A percentile compares a stretch with the other conserved stretches of the same genome.
Evolutionary conservation across 495 filamentous ascomycete species (phyloP).

Genomic region (Rhypophila decipiens): DNA sequence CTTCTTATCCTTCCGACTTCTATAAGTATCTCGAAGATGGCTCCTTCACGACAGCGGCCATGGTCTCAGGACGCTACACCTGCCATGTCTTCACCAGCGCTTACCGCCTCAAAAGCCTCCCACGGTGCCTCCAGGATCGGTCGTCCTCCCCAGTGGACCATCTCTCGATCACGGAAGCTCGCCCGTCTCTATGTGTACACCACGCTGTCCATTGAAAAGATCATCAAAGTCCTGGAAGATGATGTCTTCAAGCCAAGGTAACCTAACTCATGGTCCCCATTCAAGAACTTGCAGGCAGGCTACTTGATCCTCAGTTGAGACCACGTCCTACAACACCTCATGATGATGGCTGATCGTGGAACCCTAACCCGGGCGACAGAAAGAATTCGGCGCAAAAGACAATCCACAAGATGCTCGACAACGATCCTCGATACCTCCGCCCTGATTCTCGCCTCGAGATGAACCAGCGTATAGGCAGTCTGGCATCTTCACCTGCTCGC

Average conservation of each 20-base stretch:
- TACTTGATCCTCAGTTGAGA: not conserved
- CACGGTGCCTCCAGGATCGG: constrained; percentile 30
- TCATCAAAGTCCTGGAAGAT: constrained; percentile 37
- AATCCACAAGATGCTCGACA: constrained; percentile 39
- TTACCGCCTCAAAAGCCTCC: constrained; percentile 6
- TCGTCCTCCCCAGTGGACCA: constrained; percentile 39
- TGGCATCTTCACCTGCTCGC: constrained; percentile 16
- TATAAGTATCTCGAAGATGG: no score
- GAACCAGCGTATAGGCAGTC: constrained; percentile 29
- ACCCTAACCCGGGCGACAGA: constrained; percentile 16
- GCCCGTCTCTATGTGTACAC: constrained; percentile 41
- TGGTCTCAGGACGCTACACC: not conserved
- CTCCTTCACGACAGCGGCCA: not conserved
- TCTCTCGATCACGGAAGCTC: constrained; percentile 35
- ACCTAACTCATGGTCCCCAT: not conserved
- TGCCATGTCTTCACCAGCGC: constrained; percentile 15
- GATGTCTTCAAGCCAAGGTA: constrained; percentile 38
- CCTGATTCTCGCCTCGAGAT: constrained; percentile 39
- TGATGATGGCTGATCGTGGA: not conserved
- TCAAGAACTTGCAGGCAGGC: not conserved
- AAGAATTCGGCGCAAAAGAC: constrained; percentile 44
- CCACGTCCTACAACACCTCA: not conserved
- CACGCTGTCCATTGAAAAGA: constrained; percentile 35
- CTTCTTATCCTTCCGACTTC: no score
- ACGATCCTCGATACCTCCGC: constrained; percentile 41